A percentile compares a stretch with the other conserved stretches of the same genome.
These are phyloP conservation scores for Thuja plicata DNA, from an alignment of 83 land plant genomes.

Conservation along the genomic window DNA sequence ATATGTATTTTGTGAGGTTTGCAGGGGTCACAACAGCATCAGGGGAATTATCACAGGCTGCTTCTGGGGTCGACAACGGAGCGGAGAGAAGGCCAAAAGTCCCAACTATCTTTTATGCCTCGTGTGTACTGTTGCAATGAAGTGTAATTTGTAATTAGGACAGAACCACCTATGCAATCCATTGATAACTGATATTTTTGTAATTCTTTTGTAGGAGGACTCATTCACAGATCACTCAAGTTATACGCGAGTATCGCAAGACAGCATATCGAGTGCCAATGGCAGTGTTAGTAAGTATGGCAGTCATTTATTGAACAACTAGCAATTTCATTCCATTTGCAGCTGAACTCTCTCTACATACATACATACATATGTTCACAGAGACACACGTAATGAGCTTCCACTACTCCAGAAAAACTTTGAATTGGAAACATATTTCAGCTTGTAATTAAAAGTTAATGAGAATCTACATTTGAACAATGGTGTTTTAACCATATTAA, in stretches of 20 bases:
- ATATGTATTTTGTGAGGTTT: background rate
- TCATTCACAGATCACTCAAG: conserved; percentile 91
- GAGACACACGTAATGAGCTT: background rate
- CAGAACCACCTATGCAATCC: background rate
- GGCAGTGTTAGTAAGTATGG: conserved; percentile 79
- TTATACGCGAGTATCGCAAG: conserved; percentile 80
- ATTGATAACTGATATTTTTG: background rate
- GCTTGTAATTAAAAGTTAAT: background rate
- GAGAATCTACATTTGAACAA: background rate
- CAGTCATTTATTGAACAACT: background rate
- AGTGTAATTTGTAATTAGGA: background rate
- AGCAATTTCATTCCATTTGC: background rate
- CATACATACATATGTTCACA: background rate
- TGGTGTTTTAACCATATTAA: background rate
- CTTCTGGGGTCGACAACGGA: conserved; percentile 21
- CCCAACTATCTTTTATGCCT: conserved; percentile 63
- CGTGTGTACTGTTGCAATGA: conserved; percentile 36
- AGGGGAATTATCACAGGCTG: conserved; percentile 18
- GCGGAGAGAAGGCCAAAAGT: conserved; percentile 29
- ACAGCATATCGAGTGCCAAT: conserved; percentile 93
- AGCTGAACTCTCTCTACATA: background rate
- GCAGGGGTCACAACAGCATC: background rate
- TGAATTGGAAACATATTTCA: background rate
- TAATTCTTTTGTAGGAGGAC: conserved; percentile 73
- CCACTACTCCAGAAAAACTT: background rate